phyloP scores from a whole-genome alignment of 805 yeast species.

The Ogataea allantospora region DNA sequence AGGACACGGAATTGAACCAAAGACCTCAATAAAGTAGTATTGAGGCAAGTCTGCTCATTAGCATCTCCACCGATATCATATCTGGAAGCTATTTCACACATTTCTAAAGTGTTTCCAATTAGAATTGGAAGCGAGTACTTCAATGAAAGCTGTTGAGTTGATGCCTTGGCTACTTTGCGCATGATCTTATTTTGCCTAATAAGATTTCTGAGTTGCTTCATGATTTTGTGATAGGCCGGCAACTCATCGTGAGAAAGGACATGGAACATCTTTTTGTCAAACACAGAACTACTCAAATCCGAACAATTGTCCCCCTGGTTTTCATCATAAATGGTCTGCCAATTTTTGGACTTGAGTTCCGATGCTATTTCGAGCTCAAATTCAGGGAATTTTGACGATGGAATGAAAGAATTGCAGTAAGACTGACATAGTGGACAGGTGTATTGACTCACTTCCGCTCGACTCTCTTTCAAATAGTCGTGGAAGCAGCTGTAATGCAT shows the following conservation, averaged over 20 bases:
- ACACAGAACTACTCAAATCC: constrained; percentile 26
- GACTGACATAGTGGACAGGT: constrained; percentile 53
- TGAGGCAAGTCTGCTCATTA: constrained; percentile 17
- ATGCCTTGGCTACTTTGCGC: constrained; percentile 14
- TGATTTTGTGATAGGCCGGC: constrained; percentile 16
- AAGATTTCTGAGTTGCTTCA: constrained; percentile 24
- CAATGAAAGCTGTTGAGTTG: constrained; percentile 9
- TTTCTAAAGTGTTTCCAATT: constrained; percentile 50
- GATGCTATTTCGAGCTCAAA: constrained; percentile 25
- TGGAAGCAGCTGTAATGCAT: constrained; percentile 48
- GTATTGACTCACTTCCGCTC: constrained; percentile 23
- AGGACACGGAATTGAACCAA: constrained; percentile 42
- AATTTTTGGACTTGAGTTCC: constrained; percentile 14
- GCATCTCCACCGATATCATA: constrained; percentile 17
- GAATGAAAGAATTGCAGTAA: constrained; percentile 43
- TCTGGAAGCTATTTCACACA: constrained; percentile 60
- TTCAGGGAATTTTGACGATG: constrained; percentile 36
- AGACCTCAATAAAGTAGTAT: constrained; percentile 37
- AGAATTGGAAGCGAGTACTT: constrained; percentile 25
- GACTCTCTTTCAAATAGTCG: constrained; percentile 29
- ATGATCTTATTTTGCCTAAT: constrained; percentile 17
- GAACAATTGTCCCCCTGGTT: constrained; percentile 32
- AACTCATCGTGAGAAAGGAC: constrained; percentile 23
- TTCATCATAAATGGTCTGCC: constrained; percentile 28
- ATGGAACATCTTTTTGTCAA: constrained; percentile 29